A percentile compares a stretch with the other conserved stretches of the same genome.
These are phyloP conservation scores for Puccinia novopanici DNA, from an alignment of 1,284 basidiomycete genomes.

Conservation along the genomic window DNA sequence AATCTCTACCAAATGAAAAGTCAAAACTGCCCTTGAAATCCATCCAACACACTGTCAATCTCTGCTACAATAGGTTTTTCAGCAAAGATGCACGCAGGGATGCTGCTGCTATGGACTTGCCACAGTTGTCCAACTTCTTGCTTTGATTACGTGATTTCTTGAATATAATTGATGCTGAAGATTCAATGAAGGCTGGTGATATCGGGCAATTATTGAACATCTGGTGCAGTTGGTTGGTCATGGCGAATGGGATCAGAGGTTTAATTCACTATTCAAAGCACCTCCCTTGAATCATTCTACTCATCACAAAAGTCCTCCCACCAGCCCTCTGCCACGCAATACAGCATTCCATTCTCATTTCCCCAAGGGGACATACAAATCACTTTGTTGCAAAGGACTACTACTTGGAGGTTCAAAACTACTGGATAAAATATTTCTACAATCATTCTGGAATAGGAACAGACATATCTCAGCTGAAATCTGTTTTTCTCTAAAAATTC, in stretches of 20 bases:
- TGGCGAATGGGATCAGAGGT: not conserved
- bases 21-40: not conserved
- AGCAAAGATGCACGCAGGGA: not conserved
- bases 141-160: conserved; percentile 13
- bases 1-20: not conserved
- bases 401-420: conserved; percentile 16
- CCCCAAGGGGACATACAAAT: not conserved
- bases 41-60: not conserved
- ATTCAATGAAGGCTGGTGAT: not conserved
- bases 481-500: not conserved
- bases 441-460: not conserved
- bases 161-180: not conserved
- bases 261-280: not conserved
- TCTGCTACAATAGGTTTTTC: not conserved
- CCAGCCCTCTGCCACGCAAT: not conserved
- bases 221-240: conserved; percentile 20
- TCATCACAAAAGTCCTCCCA: conserved; percentile 11
- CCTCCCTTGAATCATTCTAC: not conserved
- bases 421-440: conserved; percentile 11
- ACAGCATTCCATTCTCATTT: conserved; percentile 11
- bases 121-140: not conserved
- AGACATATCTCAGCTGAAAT: not conserved
- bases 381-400: conserved; percentile 27
- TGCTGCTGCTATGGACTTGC: not conserved
- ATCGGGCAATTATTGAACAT: conserved; percentile 15